Conservation (phyloP, 257 asterid genomes). For the Echium plantagineum region DNA sequence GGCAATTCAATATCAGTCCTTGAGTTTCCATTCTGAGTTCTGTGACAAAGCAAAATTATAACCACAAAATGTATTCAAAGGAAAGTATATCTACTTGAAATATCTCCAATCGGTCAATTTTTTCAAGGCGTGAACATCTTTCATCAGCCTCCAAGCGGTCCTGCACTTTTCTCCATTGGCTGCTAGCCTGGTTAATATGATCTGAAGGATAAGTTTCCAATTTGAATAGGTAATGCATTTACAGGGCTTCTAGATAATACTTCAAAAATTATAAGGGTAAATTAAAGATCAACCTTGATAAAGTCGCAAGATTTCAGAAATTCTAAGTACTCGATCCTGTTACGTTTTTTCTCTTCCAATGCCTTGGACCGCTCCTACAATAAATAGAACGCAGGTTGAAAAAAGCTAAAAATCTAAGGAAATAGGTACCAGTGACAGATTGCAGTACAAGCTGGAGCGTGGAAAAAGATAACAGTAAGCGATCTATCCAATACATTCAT, state of each 20-base stretch:
- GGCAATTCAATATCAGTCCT: background rate
- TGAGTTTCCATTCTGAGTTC: background rate
- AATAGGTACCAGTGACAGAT: too few relatives aligned
- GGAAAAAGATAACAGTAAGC: too few relatives aligned
- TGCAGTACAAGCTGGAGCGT: too few relatives aligned
- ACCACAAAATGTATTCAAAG: background rate
- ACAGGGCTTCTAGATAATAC: slow-evolving; percentile 7
- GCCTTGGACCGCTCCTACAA: slow-evolving; percentile 75
- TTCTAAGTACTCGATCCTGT: slow-evolving; percentile 59
- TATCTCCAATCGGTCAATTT: slow-evolving; percentile 77
- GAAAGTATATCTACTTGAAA: slow-evolving; percentile 46
- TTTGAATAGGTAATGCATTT: slow-evolving; percentile 5
- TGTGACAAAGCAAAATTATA: background rate
- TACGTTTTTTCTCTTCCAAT: slow-evolving; percentile 72
- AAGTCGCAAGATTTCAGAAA: slow-evolving; percentile 76
- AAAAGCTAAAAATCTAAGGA: background rate
- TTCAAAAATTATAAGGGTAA: slow-evolving; percentile 4
- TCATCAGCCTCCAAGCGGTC: slow-evolving; percentile 84
- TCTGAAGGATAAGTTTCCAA: slow-evolving; percentile 3
- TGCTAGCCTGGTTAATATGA: slow-evolving; percentile 52
- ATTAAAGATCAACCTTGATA: slow-evolving; percentile 43
- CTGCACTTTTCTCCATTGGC: slow-evolving; percentile 97
- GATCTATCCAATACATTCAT: too few relatives aligned
- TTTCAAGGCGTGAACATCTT: slow-evolving; percentile 87
- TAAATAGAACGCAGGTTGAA: slow-evolving; percentile 12